phyloP scores from a whole-genome alignment of 805 yeast species.

The Candida ficus region DNA sequence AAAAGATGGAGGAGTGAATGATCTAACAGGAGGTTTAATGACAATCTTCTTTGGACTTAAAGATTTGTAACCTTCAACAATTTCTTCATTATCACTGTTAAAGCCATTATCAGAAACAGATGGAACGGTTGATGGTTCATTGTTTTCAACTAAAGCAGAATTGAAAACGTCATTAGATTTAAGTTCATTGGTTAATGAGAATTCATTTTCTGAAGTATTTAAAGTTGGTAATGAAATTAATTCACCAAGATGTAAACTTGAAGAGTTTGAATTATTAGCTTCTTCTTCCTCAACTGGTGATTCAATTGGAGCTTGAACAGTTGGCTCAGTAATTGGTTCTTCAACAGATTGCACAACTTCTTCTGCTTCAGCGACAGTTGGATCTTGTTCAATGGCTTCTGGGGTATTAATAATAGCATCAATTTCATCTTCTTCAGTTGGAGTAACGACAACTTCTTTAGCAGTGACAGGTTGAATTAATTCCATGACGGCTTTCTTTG shows the following conservation, averaged over 20 bases:
- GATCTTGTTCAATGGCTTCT: background rate
- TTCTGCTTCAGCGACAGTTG: slow-evolving; percentile 2
- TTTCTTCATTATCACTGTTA: slow-evolving; percentile 3
- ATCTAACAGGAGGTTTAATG: background rate
- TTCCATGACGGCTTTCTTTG: no score
- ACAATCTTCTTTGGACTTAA: slow-evolving; percentile 7
- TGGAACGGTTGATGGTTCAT: background rate
- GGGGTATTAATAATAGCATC: background rate
- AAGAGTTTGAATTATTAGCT: background rate
- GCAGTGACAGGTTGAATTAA: no score
- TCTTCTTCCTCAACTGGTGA: background rate
- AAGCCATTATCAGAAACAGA: background rate
- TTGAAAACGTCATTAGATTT: slow-evolving; percentile 14
- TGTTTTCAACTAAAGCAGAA: background rate
- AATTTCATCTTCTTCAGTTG: background rate
- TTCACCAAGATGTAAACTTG: slow-evolving; percentile 1
- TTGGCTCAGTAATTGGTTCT: background rate
- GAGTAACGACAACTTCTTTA: background rate
- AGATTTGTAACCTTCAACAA: slow-evolving; percentile 8
- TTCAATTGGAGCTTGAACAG: no score
- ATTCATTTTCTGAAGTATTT: slow-evolving; percentile 3
- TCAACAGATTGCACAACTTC: background rate
- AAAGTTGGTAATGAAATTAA: slow-evolving; percentile 9
- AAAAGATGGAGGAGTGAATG: background rate
- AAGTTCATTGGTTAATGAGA: slow-evolving; percentile 18